Evolutionary conservation across 1,139 yeast genomes (phyloP).

Genomic region (Suhomyces anneliseae): DNA sequence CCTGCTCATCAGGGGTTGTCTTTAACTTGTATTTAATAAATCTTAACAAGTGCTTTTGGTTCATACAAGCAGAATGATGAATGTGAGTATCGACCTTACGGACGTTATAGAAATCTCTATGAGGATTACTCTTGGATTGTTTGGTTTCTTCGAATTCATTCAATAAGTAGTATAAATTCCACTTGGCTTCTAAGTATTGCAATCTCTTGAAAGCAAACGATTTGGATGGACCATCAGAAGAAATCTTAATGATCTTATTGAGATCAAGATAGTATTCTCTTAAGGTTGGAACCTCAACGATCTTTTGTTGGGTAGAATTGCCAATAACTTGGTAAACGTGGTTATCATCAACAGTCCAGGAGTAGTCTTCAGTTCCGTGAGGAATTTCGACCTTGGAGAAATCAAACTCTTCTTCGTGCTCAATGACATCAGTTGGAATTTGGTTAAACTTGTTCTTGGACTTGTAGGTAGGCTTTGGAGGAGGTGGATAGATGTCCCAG

Average conservation of each 20-base stretch:
- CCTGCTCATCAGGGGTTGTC: slow-evolving; percentile 74
- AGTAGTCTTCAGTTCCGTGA: slow-evolving; percentile 47
- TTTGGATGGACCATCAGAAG: slow-evolving; percentile 96
- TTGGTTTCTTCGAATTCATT: slow-evolving; percentile 93
- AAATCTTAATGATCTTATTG: slow-evolving; percentile 64
- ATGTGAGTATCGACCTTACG: slow-evolving; percentile 99
- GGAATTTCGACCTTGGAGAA: slow-evolving; percentile 67
- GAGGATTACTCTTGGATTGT: slow-evolving; percentile 73
- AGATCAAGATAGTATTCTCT: slow-evolving; percentile 83
- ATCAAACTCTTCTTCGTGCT: slow-evolving; percentile 54
- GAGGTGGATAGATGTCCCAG: slow-evolving; percentile 90
- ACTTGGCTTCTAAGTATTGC: slow-evolving; percentile 92
- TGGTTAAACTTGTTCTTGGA: slow-evolving; percentile 60
- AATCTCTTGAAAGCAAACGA: slow-evolving; percentile 93
- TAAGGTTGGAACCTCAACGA: slow-evolving; percentile 71
- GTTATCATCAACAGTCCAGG: slow-evolving; percentile 54
- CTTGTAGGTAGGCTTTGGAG: slow-evolving; percentile 91
- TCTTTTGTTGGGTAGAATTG: slow-evolving; percentile 29
- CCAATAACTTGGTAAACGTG: slow-evolving; percentile 70
- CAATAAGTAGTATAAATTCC: slow-evolving; percentile 85
- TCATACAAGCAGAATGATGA: slow-evolving; percentile 99
- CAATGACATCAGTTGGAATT: slow-evolving; percentile 31
- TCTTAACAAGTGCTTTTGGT: slow-evolving; percentile 91
- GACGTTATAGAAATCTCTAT: slow-evolving; percentile 95
- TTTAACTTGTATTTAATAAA: slow-evolving; percentile 84